Evolutionary conservation across 179 eudicot species (phyloP).

Genomic region (Drosera spatulata): DNA sequence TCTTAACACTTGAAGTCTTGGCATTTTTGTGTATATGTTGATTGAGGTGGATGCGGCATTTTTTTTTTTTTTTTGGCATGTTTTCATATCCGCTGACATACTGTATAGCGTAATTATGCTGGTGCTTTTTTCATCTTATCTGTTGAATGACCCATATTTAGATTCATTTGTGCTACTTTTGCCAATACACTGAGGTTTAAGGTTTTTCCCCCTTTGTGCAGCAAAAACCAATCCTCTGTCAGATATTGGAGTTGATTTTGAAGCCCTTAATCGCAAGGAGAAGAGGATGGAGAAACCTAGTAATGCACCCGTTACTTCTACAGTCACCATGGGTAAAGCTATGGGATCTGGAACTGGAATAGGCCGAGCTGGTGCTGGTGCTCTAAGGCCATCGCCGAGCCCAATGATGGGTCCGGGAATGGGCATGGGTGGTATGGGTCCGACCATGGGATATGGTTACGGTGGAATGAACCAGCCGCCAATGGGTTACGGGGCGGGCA

Average conservation of each 20-base stretch:
- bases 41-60: background rate
- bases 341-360: conserved; percentile 98
- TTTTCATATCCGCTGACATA: no score
- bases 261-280: conserved; percentile 90
- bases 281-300: conserved; percentile 91
- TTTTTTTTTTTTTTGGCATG: no score
- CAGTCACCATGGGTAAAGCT: conserved; percentile 87
- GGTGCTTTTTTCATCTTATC: no score
- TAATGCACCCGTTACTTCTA: conserved; percentile 43
- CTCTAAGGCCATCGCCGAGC: conserved; percentile 42
- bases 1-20: background rate
- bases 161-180: background rate
- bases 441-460: conserved; percentile 9
- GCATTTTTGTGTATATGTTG: background rate
- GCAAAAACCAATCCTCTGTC: conserved; percentile 82
- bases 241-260: conserved; percentile 92
- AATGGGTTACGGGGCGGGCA: conserved; percentile 35
- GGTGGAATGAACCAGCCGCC: conserved; percentile 14
- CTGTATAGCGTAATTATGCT: no score
- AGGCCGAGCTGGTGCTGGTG: conserved; percentile 77
- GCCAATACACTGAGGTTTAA: conserved; percentile 3
- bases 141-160: no score
- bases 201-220: conserved; percentile 25
- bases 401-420: conserved; percentile 50
- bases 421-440: conserved; percentile 34